Percentiles rank a stretch among this genome's conserved stretches.
Conservation (phyloP, 108 stramenopile species). For the Fistulifera pelliculosa region DNA sequence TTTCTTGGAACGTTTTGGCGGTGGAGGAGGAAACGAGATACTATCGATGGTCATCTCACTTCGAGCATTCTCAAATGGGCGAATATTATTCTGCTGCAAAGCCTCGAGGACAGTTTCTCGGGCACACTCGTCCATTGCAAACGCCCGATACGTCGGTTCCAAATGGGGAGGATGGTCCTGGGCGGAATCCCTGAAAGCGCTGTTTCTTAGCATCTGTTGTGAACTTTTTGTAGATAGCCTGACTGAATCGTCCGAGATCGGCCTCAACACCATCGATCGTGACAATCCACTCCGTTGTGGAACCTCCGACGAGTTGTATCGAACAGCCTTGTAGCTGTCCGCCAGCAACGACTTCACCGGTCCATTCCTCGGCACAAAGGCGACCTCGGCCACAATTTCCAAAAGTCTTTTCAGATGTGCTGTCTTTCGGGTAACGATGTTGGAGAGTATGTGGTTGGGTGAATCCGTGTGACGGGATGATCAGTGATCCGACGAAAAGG, state of each 20-base stretch:
- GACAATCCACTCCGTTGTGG: slow-evolving; percentile 50
- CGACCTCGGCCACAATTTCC: too few species aligned
- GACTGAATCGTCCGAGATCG: slow-evolving; percentile 66
- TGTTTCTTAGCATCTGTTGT: slow-evolving; percentile 61
- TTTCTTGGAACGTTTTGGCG: slow-evolving; percentile 31
- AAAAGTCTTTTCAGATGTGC: too few species aligned
- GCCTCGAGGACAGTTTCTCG: slow-evolving; percentile 74
- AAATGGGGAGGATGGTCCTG: slow-evolving; percentile 78
- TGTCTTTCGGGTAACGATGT: too few species aligned
- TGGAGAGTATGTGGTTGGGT: too few species aligned
- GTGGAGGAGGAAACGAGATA: slow-evolving; percentile 44
- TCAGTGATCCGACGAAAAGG: too few species aligned
- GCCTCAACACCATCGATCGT: slow-evolving; percentile 67
- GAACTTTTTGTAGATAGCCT: slow-evolving; percentile 67
- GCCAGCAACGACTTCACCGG: background rate
- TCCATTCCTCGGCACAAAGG: background rate
- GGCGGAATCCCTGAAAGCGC: slow-evolving; percentile 71
- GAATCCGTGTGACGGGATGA: too few species aligned
- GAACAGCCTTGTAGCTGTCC: slow-evolving; percentile 3
- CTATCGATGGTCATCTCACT: slow-evolving; percentile 37
- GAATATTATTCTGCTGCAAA: slow-evolving; percentile 75
- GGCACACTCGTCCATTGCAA: slow-evolving; percentile 80
- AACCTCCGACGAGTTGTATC: slow-evolving; percentile 34
- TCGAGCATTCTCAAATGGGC: slow-evolving; percentile 60
- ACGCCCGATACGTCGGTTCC: slow-evolving; percentile 56